phyloP scores from a whole-genome alignment of 2,329 filamentous ascomycete genomes.

The Xylariales sp. region DNA sequence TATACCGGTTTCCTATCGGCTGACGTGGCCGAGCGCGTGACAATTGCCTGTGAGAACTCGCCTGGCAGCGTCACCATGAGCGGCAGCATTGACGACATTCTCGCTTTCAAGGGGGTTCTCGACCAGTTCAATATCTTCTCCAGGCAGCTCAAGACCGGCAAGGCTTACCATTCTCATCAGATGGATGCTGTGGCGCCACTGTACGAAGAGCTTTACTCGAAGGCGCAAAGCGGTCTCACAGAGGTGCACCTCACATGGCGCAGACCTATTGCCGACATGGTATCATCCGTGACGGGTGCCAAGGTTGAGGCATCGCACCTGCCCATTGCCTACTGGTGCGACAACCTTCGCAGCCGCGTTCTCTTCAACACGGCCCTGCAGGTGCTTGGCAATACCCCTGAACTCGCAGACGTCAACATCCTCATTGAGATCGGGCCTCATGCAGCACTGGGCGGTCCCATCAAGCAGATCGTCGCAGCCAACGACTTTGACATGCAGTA shows the following conservation, averaged over 20 bases:
- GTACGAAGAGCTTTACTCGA: slow-evolving; percentile 5
- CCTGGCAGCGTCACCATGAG: slow-evolving; percentile 43
- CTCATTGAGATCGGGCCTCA: slow-evolving; percentile 26
- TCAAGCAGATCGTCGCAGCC: slow-evolving; percentile 28
- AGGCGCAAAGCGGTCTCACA: neutral
- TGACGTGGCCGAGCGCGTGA: slow-evolving; percentile 22
- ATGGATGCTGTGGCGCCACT: slow-evolving; percentile 35
- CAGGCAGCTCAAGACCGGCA: slow-evolving; percentile 36
- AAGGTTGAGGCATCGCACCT: slow-evolving; percentile 7
- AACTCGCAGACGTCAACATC: slow-evolving; percentile 17
- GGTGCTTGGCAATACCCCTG: slow-evolving; percentile 27
- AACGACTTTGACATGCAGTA: slow-evolving; percentile 13
- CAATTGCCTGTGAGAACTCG: slow-evolving; percentile 35
- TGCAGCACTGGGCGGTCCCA: slow-evolving; percentile 24
- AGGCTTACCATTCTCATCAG: slow-evolving; percentile 35
- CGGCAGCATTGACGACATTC: slow-evolving; percentile 37
- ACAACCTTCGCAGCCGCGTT: slow-evolving; percentile 20
- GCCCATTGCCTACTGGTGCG: slow-evolving; percentile 18
- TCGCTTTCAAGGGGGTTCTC: slow-evolving; percentile 32
- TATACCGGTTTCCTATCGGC: slow-evolving; percentile 25
- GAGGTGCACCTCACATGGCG: neutral
- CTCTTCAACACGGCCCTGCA: slow-evolving; percentile 30
- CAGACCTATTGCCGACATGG: slow-evolving; percentile 9
- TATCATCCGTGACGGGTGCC: slow-evolving; percentile 19
- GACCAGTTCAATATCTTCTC: slow-evolving; percentile 42